Evolutionary conservation across 495 filamentous ascomycete genomes (phyloP), one percentile per base, ranked within the genome.

Genomic region (Paragyromitra xinjiangensis): DNA sequence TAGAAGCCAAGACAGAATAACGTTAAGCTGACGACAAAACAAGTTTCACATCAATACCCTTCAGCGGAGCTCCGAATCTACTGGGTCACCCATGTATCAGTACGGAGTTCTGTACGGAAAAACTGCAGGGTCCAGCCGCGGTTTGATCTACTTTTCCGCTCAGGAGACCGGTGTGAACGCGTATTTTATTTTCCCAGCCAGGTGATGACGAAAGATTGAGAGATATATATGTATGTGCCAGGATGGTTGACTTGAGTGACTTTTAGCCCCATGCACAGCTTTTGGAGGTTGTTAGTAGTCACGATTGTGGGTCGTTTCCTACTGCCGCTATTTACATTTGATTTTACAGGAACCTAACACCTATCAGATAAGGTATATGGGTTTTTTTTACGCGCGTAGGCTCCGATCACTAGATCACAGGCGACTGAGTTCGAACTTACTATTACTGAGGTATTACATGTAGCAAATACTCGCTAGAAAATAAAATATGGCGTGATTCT

Each of bases 1-100:
- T 48, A 74, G 71, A 74, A 74, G 71, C 55, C 64, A 68, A 74
- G 71, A 53, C 48, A 53, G 71, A 68, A 74, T 39, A 74, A 74
- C 71, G 71, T 68, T 74, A 74, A 67, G 62, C 71, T 61, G 22
- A 61, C 71, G 64, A 74, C 63, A 19, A 37, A 44, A 39, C 39
- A 59, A 37, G 71, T 67, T 34, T 59, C 37, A 56, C 70, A 65
- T 59, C 45, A 56, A 12, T 12, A 48, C 16, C 44, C 12, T 42
- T 34, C 29, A 34, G 29, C 29, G 3, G 3, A 34, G 29, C 58
- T 59, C 19, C 40, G 51, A 50, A 61, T 26, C 55, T 26, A 26
- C 7, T 9, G 26, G 14, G 1, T 58, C 40, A 64, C 64, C 59
- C 61, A 64, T 72, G 69, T 51, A n/a, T 22, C 67, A 61, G 66